Conservation (phyloP, 305 asterid genomes). For the Rubia balearica region DNA sequence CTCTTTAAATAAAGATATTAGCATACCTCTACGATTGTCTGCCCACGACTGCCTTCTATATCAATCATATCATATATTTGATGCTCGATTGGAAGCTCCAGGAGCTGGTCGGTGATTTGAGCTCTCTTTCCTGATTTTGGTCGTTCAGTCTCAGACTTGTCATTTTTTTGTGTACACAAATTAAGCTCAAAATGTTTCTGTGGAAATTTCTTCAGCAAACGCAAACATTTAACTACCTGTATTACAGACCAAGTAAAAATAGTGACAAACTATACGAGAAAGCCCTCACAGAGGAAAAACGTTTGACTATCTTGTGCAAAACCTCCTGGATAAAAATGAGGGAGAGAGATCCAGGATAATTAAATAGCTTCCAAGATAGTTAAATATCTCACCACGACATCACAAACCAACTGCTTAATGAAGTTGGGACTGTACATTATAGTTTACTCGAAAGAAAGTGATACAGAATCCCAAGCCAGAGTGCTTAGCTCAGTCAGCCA, state of each 20-base stretch:
- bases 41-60: slow-evolving; percentile 72
- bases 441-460: background rate
- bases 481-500: background rate
- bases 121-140: slow-evolving; percentile 48
- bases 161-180: slow-evolving; percentile 35
- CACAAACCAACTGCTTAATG: background rate
- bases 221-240: slow-evolving; percentile 76
- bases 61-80: slow-evolving; percentile 88
- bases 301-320: background rate
- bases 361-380: background rate
- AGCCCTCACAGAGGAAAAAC: background rate
- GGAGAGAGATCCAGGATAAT: background rate
- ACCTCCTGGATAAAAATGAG: background rate
- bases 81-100: slow-evolving; percentile 79
- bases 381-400: background rate
- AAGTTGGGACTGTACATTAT: background rate
- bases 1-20: slow-evolving; percentile 20
- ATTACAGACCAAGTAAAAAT: slow-evolving; percentile 10
- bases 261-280: background rate
- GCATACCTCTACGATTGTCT: slow-evolving; percentile 67
- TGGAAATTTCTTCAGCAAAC: slow-evolving; percentile 67
- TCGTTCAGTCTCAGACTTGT: slow-evolving; percentile 37
- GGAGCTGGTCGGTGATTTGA: slow-evolving; percentile 64
- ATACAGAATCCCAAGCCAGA: background rate
- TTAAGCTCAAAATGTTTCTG: slow-evolving; percentile 63